Evolutionary conservation across 192 early-diverging fungal species (phyloP).

Genomic region (Coemansia sp.): DNA sequence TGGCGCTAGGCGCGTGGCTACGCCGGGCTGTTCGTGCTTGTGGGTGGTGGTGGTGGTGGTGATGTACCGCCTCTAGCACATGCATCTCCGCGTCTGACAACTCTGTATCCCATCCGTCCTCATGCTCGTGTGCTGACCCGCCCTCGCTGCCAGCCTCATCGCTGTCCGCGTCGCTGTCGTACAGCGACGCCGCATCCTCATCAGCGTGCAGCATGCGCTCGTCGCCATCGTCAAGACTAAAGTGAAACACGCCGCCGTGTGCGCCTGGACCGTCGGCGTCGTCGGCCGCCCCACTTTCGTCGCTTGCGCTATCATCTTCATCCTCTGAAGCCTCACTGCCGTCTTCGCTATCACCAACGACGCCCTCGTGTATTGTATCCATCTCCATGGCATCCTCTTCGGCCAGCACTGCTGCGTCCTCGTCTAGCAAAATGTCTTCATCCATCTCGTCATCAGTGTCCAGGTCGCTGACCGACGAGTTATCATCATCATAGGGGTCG

Average conservation of each 20-base stretch:
- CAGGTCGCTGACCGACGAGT: constrained; percentile 65
- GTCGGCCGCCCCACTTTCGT: constrained; percentile 13
- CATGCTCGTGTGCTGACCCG: constrained; percentile 7
- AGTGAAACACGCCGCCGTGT: neutral
- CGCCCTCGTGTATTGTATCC: constrained; percentile 42
- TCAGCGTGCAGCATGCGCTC: constrained; percentile 59
- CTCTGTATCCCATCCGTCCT: constrained; percentile 39
- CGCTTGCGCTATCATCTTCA: constrained; percentile 36
- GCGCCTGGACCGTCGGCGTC: neutral
- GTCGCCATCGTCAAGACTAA: constrained; percentile 40
- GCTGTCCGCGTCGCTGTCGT: constrained; percentile 60
- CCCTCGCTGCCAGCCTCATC: constrained; percentile 57
- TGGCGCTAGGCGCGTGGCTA: constrained; percentile 19
- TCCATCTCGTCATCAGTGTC: constrained; percentile 70
- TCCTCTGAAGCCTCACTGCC: constrained; percentile 44
- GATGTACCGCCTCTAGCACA: constrained; percentile 16
- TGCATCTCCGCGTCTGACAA: constrained; percentile 28
- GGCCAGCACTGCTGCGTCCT: constrained; percentile 66
- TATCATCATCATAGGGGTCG: constrained; percentile 59
- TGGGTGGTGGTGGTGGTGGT: constrained; percentile 2
- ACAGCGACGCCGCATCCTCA: constrained; percentile 58
- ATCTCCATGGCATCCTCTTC: constrained; percentile 62
- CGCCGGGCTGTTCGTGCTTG: constrained; percentile 9
- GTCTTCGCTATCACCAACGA: constrained; percentile 50
- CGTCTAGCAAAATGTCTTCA: constrained; percentile 46